A percentile compares a stretch with the other conserved stretches of the same genome.
These are phyloP conservation scores for Neurospora intermedia DNA, from an alignment of 495 filamentous ascomycete genomes.

Conservation along the genomic window DNA sequence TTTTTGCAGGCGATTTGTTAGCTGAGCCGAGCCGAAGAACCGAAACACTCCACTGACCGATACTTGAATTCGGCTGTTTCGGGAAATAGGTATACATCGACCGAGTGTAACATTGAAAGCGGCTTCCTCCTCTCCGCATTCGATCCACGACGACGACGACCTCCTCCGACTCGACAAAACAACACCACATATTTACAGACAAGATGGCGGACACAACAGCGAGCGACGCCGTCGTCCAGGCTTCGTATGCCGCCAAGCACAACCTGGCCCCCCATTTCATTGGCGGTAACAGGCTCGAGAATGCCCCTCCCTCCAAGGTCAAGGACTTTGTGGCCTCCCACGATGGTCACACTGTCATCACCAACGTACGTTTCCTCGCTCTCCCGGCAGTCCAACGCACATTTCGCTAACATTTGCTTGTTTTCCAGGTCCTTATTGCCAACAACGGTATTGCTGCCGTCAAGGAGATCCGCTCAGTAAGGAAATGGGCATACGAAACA, in stretches of 20 bases:
- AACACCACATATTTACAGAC: constrained; percentile 6
- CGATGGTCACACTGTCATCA: constrained; percentile 95
- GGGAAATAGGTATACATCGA: neutral
- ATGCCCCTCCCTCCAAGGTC: constrained; percentile 65
- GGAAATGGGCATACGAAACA: constrained; percentile 99
- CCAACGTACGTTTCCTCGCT: constrained; percentile 55
- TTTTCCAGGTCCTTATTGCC: constrained; percentile 80
- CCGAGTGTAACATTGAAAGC: neutral
- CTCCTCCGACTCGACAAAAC: neutral
- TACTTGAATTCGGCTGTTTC: neutral
- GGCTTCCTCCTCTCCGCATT: neutral
- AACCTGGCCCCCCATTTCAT: constrained; percentile 87
- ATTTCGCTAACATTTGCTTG: neutral
- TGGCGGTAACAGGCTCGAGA: constrained; percentile 77
- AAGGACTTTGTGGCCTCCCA: constrained; percentile 89
- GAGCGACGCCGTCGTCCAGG: constrained; percentile 30
- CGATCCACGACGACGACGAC: neutral
- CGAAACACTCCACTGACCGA: neutral
- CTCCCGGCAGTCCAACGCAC: too few species aligned
- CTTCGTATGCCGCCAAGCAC: constrained; percentile 62
- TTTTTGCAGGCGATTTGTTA: neutral
- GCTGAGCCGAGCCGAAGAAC: neutral
- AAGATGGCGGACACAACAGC: constrained; percentile 39
- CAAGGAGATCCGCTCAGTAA: constrained; percentile 95
- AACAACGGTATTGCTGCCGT: constrained; percentile 99